Evolutionary conservation across 2,329 filamentous ascomycete genomes (phyloP), one percentile per base, ranked within the genome.

Genomic region (Orbilia blumenaviensis): DNA sequence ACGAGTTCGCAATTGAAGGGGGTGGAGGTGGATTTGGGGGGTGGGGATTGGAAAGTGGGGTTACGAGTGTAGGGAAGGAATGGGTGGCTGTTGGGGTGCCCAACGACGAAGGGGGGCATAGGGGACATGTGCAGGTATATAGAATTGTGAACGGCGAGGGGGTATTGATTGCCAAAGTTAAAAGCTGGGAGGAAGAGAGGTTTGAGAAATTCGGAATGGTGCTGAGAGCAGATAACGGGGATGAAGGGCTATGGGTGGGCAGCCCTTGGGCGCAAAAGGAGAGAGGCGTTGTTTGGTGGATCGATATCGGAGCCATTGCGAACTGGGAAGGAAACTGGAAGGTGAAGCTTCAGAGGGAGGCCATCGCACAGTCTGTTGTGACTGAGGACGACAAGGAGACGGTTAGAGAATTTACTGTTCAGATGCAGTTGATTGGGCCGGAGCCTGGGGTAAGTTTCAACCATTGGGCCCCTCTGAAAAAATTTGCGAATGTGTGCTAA

Each of bases 201-300:
- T 79, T 64, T 29, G 75, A 58, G 4, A 78, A 78, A 41, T 80
- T 80, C 61, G 79, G 79, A 16, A 74, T 69, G 34, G 68, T 67
- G 21, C 12, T 80, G 1, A 77, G 66, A n/a, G 67, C 18, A 6
- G 79, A 77, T 29, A 63, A 34, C 14, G 67, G 21, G 1, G 68
- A 61, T 16, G 73, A 71, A 0, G 73, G 73, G 4, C 29, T 78
- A 10, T 79, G 78, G 71, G 75, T 80, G 5, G 77, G 77, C 1
- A 79, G 73, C 36, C 78, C 78, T 16, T 79, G 74, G 36, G 79
- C 77, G 48, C 63, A 72, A 16, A 62, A 64, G 2, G 78, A 79
- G 73, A 66, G 61, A n/a, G 78, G 79, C 0, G 77, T 58, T 6
- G 75, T 80, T 41, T 80, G 79, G 79, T 79, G 77, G 77, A 61